Evolutionary conservation across 306 rosid species (phyloP).

Genomic region (Abrus precatorius): DNA sequence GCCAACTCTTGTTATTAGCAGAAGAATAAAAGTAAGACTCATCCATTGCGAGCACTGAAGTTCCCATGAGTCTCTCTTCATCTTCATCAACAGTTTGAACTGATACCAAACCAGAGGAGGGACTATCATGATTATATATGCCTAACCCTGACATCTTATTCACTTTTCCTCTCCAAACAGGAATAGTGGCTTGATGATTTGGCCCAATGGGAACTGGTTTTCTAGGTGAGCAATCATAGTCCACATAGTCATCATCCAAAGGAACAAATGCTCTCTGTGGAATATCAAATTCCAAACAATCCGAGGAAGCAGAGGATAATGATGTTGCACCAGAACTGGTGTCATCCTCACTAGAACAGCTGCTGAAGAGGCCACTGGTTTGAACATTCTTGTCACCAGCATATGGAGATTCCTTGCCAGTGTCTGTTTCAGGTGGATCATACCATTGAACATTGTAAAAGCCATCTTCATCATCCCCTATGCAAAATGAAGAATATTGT

Average conservation of each 20-base stretch:
- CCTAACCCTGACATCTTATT: conserved; percentile 27
- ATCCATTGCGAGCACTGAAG: conserved; percentile 53
- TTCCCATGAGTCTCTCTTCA: conserved; percentile 62
- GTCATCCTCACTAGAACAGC: conserved; percentile 57
- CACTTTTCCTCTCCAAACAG: conserved; percentile 52
- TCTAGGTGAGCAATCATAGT: conserved; percentile 51
- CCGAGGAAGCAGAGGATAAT: conserved; percentile 47
- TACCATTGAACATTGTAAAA: conserved; percentile 59
- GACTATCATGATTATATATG: conserved; percentile 7
- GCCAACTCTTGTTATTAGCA: conserved; percentile 34
- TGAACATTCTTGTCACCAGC: conserved; percentile 36
- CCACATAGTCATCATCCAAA: conserved; percentile 48
- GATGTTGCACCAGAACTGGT: conserved; percentile 48
- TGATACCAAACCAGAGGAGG: conserved; percentile 23
- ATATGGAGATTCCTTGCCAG: conserved; percentile 36
- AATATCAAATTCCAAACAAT: conserved; percentile 49
- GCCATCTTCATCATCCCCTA: conserved; percentile 57
- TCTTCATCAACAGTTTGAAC: conserved; percentile 12
- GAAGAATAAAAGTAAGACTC: conserved; percentile 26
- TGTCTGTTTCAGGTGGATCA: conserved; percentile 50
- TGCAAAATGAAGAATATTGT: conserved; percentile 16
- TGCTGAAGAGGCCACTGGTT: conserved; percentile 40
- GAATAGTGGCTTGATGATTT: conserved; percentile 64
- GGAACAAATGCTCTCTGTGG: conserved; percentile 50
- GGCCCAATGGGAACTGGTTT: conserved; percentile 61